phyloP scores from a whole-genome alignment of 2,329 filamentous ascomycete species.

The Apiospora aurea region DNA sequence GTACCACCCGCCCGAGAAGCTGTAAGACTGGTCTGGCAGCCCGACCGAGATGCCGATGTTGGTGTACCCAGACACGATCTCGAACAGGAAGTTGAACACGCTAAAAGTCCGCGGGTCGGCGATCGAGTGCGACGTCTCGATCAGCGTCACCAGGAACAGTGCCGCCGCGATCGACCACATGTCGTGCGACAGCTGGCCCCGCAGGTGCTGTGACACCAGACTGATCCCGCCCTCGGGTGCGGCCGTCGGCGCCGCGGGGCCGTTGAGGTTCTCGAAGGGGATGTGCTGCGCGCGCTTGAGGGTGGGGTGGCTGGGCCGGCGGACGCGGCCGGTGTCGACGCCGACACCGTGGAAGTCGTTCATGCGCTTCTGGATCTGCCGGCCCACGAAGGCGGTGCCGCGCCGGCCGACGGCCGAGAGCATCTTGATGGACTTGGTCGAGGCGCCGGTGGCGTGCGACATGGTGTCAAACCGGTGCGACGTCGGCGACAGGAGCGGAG shows the following conservation, averaged over 20 bases:
- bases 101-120: constrained; percentile 65
- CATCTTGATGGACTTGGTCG: constrained; percentile 23
- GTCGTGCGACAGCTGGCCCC: constrained; percentile 93
- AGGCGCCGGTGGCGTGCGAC: constrained; percentile 22
- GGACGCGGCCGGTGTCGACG: constrained; percentile 19
- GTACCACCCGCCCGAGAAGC: constrained; percentile 83
- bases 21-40: constrained; percentile 76
- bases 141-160: constrained; percentile 89
- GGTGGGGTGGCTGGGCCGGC: constrained; percentile 25
- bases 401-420: constrained; percentile 23
- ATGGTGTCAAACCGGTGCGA: constrained; percentile 1
- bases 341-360: constrained; percentile 36
- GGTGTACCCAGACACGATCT: constrained; percentile 89
- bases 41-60: constrained; percentile 93
- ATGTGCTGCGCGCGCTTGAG: constrained; percentile 31
- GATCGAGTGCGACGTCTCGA: constrained; percentile 77
- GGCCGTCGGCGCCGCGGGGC: constrained; percentile 16
- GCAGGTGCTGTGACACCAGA: constrained; percentile 66
- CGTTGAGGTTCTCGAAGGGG: constrained; percentile 21
- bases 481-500: constrained; percentile 8
- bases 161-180: constrained; percentile 96
- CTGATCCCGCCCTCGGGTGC: constrained; percentile 23
- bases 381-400: constrained; percentile 26
- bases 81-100: constrained; percentile 78
- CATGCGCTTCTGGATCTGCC: constrained; percentile 32